Conservation (phyloP, 768 basidiomycete species). For the Lactarius hengduanensis region DNA sequence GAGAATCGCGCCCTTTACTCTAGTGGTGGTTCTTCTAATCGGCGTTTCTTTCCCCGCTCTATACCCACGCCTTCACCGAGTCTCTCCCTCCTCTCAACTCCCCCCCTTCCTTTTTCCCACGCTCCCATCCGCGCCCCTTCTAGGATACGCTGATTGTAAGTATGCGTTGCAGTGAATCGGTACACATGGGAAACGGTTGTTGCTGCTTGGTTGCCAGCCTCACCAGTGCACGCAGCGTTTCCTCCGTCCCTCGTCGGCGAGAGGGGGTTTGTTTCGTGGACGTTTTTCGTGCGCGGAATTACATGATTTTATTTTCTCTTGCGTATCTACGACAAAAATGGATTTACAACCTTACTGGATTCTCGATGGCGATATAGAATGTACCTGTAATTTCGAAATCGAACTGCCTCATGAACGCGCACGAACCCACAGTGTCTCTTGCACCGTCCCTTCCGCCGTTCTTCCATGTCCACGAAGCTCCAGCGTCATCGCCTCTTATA, state of each 20-base stretch:
- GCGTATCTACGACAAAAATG: background rate
- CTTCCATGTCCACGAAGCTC: background rate
- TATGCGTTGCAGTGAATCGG: conserved; percentile 10
- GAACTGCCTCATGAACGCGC: background rate
- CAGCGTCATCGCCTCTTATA: conserved; percentile 15
- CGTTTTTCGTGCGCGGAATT: background rate
- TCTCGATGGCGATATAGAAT: background rate
- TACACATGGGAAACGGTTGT: conserved; percentile 12
- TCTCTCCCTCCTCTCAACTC: too few relatives aligned
- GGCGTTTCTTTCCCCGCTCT: background rate
- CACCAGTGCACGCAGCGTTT: background rate
- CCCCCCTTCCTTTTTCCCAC: background rate
- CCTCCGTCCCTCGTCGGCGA: background rate
- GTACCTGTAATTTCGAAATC: background rate
- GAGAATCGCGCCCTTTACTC: background rate
- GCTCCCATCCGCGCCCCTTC: background rate
- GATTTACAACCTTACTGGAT: background rate
- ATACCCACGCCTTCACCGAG: conserved; percentile 17
- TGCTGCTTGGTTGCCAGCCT: background rate
- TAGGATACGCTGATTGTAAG: conserved; percentile 11
- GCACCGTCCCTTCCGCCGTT: background rate
- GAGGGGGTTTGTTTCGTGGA: background rate
- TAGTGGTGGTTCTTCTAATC: background rate
- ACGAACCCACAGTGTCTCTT: background rate
- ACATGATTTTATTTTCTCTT: background rate